phyloP scores from a whole-genome alignment of 2,329 filamentous ascomycete species.

The Ophiostoma sp. region DNA sequence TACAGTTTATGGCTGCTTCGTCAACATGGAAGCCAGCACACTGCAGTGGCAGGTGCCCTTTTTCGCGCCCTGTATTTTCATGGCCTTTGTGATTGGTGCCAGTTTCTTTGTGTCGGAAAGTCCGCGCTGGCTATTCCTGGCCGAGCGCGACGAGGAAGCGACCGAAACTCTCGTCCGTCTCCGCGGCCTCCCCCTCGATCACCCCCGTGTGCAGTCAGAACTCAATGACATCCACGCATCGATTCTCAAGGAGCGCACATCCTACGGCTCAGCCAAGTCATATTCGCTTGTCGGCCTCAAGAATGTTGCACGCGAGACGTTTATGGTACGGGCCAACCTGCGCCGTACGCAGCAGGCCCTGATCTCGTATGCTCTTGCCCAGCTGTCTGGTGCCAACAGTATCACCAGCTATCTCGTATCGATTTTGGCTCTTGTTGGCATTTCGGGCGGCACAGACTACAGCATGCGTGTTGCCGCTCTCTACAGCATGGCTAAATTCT shows the following conservation, averaged over 20 bases:
- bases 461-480: conserved; percentile 40
- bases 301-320: conserved; percentile 34
- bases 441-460: conserved; percentile 31
- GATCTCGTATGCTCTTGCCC: conserved; percentile 38
- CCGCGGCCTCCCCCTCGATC: conserved; percentile 33
- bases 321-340: conserved; percentile 37
- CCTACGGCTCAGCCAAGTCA: conserved; percentile 3
- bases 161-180: conserved; percentile 30
- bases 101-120: conserved; percentile 35
- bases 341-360: conserved; percentile 39
- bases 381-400: conserved; percentile 42
- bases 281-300: conserved; percentile 19
- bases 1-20: conserved; percentile 35
- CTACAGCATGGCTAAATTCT: conserved; percentile 42
- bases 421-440: conserved; percentile 38
- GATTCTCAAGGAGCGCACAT: conserved; percentile 9
- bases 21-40: conserved; percentile 30
- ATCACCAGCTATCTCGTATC: conserved; percentile 43
- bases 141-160: conserved; percentile 31
- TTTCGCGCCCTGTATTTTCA: conserved; percentile 33
- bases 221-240: conserved; percentile 23
- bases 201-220: conserved; percentile 31
- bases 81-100: conserved; percentile 29
- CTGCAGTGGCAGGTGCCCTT: conserved; percentile 33
- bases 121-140: conserved; percentile 36